phyloP scores from a whole-genome alignment of 768 basidiomycete genomes.

The Rubroboletus pulcherrimus region DNA sequence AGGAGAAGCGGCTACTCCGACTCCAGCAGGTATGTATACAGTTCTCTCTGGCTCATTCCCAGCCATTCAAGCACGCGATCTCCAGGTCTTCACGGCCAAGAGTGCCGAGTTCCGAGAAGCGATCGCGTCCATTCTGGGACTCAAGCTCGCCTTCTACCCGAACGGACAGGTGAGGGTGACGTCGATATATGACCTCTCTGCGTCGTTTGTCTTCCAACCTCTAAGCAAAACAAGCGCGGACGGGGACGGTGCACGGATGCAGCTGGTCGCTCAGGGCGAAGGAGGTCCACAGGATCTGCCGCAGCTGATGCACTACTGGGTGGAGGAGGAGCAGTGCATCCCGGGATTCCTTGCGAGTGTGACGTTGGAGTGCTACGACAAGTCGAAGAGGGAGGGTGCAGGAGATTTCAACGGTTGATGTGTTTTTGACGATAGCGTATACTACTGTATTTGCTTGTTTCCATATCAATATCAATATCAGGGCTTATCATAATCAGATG shows the following conservation, averaged over 20 bases:
- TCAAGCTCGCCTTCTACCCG: slow-evolving; percentile 88
- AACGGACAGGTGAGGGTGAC: slow-evolving; percentile 89
- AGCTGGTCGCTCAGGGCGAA: slow-evolving; percentile 70
- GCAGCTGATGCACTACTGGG: slow-evolving; percentile 80
- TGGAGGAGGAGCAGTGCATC: slow-evolving; percentile 79
- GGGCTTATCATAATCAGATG: background rate
- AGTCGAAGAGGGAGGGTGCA: slow-evolving; percentile 44
- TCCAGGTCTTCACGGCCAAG: slow-evolving; percentile 77
- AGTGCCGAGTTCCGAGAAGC: slow-evolving; percentile 89
- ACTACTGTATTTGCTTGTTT: background rate
- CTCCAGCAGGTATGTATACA: slow-evolving; percentile 72
- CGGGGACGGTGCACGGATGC: slow-evolving; percentile 53
- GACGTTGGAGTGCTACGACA: slow-evolving; percentile 84
- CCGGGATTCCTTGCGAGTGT: slow-evolving; percentile 88
- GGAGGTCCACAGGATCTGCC: slow-evolving; percentile 72
- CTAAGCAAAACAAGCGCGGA: slow-evolving; percentile 35
- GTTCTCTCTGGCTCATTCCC: background rate
- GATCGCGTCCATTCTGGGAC: slow-evolving; percentile 83
- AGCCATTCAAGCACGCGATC: background rate
- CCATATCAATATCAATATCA: background rate
- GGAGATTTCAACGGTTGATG: background rate
- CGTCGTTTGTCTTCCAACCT: slow-evolving; percentile 85
- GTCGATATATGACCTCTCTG: slow-evolving; percentile 82
- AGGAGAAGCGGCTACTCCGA: slow-evolving; percentile 75
- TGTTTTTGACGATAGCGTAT: background rate